Conservation (phyloP, 345 rosid species). For the Luvunga scandens region DNA sequence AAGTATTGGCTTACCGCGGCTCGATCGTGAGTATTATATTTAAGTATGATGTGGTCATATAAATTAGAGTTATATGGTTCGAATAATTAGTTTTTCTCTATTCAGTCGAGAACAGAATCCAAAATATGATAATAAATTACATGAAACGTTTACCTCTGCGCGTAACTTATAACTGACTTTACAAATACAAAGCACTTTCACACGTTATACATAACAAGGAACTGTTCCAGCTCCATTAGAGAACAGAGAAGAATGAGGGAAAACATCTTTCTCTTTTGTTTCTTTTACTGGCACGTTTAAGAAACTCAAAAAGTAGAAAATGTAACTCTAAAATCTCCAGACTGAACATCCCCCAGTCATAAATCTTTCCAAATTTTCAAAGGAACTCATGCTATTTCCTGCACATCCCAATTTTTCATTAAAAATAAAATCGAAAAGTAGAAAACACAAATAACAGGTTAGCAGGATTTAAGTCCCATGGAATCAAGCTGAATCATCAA, state of each 20-base stretch:
- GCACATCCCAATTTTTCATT: not conserved
- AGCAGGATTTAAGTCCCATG: not conserved
- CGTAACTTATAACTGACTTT: not conserved
- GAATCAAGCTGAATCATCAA: not conserved
- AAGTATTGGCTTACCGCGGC: no score
- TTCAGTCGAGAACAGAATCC: not conserved
- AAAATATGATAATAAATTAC: not conserved
- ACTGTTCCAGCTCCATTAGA: conserved; percentile 18
- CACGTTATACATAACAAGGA: conserved; percentile 22
- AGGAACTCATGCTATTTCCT: conserved; percentile 22
- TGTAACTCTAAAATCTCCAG: conserved; percentile 9
- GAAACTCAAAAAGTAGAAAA: not conserved
- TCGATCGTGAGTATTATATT: no score
- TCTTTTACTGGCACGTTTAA: not conserved
- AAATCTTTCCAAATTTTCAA: not conserved
- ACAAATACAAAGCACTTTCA: not conserved
- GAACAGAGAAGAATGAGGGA: not conserved
- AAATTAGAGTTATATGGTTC: no score
- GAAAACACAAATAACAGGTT: not conserved
- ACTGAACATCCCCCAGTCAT: not conserved
- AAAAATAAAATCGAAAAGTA: not conserved
- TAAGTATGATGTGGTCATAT: no score
- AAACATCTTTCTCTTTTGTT: not conserved
- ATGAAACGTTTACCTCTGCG: not conserved
- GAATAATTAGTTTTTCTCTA: not conserved